Evolutionary conservation across 257 asterid species (phyloP).

Genomic region (Rehmannia glutinosa): DNA sequence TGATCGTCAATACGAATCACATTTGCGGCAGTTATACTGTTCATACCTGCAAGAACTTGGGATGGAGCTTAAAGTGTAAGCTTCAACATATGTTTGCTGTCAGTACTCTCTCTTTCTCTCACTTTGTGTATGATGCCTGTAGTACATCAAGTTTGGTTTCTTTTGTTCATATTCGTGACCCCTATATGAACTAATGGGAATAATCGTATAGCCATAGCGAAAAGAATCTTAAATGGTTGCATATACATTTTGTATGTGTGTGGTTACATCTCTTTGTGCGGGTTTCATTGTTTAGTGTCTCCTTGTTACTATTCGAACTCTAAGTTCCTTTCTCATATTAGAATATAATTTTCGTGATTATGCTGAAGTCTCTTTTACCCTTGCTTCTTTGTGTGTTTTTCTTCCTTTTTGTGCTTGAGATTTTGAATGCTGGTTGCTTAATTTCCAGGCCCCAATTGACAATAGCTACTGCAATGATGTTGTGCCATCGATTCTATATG

Average conservation of each 20-base stretch:
- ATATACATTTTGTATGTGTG: not conserved
- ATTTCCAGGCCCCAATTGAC: constrained; percentile 57
- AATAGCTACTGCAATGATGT: constrained; percentile 51
- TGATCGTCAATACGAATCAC: constrained; percentile 34
- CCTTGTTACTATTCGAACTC: not conserved
- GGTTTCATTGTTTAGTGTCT: not conserved
- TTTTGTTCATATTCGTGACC: not conserved
- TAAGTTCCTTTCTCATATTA: not conserved
- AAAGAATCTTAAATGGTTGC: not conserved
- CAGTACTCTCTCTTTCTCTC: not conserved
- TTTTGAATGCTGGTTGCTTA: constrained; percentile 19
- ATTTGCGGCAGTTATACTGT: constrained; percentile 42
- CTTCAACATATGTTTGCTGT: constrained; percentile 9
- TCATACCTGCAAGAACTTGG: constrained; percentile 54
- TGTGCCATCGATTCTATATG: constrained; percentile 65
- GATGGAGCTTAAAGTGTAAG: constrained; percentile 58
- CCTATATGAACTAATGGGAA: not conserved
- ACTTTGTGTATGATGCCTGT: not conserved
- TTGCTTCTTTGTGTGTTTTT: not conserved
- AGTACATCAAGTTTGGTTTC: not conserved
- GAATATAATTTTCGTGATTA: not conserved
- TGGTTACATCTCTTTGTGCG: not conserved
- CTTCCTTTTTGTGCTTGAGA: not conserved
- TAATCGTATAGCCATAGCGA: not conserved
- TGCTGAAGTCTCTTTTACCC: not conserved